Evolutionary conservation across 306 rosid genomes (phyloP).

Genomic region (Trichosanthes cucumerina): DNA sequence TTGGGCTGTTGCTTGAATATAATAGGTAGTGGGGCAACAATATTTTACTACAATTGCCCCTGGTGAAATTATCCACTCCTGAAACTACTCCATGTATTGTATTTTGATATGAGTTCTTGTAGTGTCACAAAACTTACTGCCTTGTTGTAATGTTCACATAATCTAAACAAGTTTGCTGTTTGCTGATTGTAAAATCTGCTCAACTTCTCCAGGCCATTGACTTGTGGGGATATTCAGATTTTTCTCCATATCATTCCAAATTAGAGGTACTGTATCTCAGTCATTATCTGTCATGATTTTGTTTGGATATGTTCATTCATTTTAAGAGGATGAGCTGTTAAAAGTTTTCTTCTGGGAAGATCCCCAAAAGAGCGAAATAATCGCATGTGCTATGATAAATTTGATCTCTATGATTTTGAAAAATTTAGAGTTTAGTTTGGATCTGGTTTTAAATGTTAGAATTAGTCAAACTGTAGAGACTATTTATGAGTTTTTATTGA

Average conservation of each 20-base stretch:
- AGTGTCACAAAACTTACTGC: background rate
- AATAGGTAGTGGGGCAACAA: slow-evolving; percentile 5
- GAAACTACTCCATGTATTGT: background rate
- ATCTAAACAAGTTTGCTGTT: slow-evolving; percentile 2
- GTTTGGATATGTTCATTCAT: background rate
- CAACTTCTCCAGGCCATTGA: background rate
- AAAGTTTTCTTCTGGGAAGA: background rate
- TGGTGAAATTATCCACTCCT: background rate
- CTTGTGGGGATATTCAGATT: background rate
- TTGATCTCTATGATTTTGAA: too few species aligned
- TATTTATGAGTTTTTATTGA: too few species aligned
- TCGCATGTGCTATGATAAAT: too few species aligned
- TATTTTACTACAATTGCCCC: background rate
- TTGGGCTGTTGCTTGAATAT: background rate
- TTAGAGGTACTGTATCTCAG: background rate
- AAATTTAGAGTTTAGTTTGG: too few species aligned
- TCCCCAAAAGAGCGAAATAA: background rate
- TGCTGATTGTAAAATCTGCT: slow-evolving; percentile 1
- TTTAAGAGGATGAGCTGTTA: background rate
- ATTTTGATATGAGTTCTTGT: slow-evolving; percentile 1
- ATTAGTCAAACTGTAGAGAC: too few species aligned
- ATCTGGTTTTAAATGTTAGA: too few species aligned
- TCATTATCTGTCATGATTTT: background rate
- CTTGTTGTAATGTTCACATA: background rate
- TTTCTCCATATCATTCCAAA: background rate